Percentiles rank a stretch among this genome's conserved stretches.
Conservation (phyloP, 176 grass and related monocot genomes). For the Guadua angustifolia region DNA sequence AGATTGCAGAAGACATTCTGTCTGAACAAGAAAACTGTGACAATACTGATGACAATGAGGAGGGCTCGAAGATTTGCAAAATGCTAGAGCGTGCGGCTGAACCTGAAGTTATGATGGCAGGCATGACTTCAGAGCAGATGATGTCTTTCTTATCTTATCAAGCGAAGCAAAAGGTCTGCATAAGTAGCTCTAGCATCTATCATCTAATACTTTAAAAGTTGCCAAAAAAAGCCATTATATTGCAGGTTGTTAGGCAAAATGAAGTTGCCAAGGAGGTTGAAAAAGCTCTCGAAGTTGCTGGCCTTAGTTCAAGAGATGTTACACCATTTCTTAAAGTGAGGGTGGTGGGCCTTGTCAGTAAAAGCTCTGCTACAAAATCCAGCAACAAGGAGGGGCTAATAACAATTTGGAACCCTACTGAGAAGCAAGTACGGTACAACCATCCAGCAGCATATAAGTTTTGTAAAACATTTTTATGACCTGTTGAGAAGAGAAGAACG, state of each 20-base stretch:
- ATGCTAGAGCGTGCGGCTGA: constrained; percentile 81
- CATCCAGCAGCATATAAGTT: not conserved
- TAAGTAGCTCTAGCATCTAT: constrained; percentile 14
- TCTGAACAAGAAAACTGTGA: constrained; percentile 70
- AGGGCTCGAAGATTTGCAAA: constrained; percentile 80
- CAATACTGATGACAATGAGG: constrained; percentile 58
- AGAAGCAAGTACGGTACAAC: constrained; percentile 68
- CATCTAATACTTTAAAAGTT: constrained; percentile 39
- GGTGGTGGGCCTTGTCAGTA: constrained; percentile 64
- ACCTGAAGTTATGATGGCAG: constrained; percentile 84
- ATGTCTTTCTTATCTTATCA: constrained; percentile 70
- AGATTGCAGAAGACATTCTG: constrained; percentile 73
- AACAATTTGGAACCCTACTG: constrained; percentile 94
- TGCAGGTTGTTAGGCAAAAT: constrained; percentile 67
- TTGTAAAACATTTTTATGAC: constrained; percentile 31
- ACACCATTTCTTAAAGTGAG: constrained; percentile 87
- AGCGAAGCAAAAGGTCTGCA: constrained; percentile 67
- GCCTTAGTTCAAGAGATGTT: constrained; percentile 77
- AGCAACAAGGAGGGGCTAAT: constrained; percentile 65
- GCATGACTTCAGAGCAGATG: constrained; percentile 74
- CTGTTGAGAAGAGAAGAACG: not conserved
- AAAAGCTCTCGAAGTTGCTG: constrained; percentile 69
- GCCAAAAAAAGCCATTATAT: constrained; percentile 9
- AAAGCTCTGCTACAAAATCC: constrained; percentile 53
- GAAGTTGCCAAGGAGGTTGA: constrained; percentile 75